Percentiles rank a stretch among this genome's conserved stretches.
Evolutionary conservation across 257 asterid species (phyloP).

Genomic region (Asclepias syriaca): DNA sequence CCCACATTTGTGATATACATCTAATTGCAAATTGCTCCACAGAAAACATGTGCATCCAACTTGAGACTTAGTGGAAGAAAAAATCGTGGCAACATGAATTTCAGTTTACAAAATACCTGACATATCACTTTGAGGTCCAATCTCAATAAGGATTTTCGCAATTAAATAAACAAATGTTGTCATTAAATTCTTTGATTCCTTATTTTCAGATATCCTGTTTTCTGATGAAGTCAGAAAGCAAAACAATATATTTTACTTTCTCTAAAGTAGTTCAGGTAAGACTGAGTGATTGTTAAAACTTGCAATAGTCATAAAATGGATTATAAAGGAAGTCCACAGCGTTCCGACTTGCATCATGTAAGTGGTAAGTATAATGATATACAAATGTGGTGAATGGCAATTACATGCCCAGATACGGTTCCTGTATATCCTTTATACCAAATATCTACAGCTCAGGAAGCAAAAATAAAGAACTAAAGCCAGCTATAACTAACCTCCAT

Average conservation of each 20-base stretch:
- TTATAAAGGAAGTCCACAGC: background rate
- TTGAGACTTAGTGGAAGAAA: background rate
- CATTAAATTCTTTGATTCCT: background rate
- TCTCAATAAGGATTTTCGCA: background rate
- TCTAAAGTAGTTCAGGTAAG: background rate
- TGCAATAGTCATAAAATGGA: background rate
- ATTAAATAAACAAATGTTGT: background rate
- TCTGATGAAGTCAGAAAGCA: background rate
- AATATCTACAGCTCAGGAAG: background rate
- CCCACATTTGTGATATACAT: background rate
- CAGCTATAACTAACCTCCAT: conserved; percentile 61
- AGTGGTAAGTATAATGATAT: background rate
- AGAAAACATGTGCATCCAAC: background rate
- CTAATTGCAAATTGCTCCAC: background rate
- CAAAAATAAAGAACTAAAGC: background rate
- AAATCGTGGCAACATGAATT: background rate
- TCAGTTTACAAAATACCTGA: background rate
- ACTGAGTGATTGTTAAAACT: background rate
- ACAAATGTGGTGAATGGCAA: background rate
- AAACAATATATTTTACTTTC: background rate
- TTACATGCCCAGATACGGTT: background rate
- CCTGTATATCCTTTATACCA: background rate
- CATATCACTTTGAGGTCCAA: background rate
- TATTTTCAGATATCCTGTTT: background rate
- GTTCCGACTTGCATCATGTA: background rate